Conservation (phyloP, 1,284 basidiomycete species). For the Austroboletus novae-zelandiae region DNA sequence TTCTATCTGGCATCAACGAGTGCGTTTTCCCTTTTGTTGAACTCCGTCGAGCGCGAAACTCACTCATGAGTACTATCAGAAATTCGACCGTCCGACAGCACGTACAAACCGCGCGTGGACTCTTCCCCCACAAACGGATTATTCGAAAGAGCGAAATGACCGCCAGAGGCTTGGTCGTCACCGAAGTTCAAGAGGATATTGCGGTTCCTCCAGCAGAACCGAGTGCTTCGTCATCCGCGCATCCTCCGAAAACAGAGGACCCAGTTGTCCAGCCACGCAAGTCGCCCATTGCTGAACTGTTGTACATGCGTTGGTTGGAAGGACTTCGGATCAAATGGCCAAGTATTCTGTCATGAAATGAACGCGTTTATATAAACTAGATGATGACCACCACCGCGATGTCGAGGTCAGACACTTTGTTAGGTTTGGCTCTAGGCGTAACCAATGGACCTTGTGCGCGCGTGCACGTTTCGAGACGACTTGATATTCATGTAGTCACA, state of each 20-base stretch:
- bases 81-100: conserved; percentile 73
- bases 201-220: conserved; percentile 44
- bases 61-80: no score
- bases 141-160: conserved; percentile 81
- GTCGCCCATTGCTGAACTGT: conserved; percentile 87
- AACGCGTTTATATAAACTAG: no score
- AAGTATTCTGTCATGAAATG: conserved; percentile 44
- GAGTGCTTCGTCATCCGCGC: conserved; percentile 26
- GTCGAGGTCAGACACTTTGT: neutral
- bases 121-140: conserved; percentile 78
- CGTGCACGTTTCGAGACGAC: neutral
- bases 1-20: conserved; percentile 90
- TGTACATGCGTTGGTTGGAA: conserved; percentile 96
- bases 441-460: neutral
- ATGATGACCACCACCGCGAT: neutral
- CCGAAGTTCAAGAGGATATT: conserved; percentile 72
- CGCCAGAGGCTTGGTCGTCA: conserved; percentile 72
- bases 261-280: conserved; percentile 44
- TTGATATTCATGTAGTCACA: conserved; percentile 10
- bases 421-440: neutral
- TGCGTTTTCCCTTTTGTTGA: conserved; percentile 41
- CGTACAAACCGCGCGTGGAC: conserved; percentile 66
- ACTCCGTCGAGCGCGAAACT: no score
- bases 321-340: conserved; percentile 89
- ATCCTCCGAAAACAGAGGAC: conserved; percentile 37